These are phyloP conservation scores for Pulveroboletus sp. DNA, from an alignment of 1,284 basidiomycete species.

Conservation along the genomic window DNA sequence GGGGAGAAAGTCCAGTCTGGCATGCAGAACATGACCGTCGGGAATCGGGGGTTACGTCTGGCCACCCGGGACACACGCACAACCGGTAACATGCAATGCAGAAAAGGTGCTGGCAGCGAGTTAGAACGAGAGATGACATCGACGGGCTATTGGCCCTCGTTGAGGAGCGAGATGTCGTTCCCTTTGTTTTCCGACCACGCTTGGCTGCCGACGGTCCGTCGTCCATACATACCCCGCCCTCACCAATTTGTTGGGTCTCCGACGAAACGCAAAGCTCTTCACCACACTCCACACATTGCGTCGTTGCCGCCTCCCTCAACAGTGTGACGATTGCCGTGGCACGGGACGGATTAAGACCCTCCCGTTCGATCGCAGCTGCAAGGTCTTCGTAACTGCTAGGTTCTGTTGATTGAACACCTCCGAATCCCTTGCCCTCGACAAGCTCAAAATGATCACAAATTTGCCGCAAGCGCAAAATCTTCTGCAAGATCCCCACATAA, in stretches of 20 bases:
- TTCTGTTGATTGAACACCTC: slow-evolving; percentile 41
- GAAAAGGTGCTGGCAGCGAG: slow-evolving; percentile 92
- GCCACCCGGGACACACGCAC: slow-evolving; percentile 78
- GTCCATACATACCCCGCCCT: slow-evolving; percentile 50
- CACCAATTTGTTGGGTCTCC: slow-evolving; percentile 44
- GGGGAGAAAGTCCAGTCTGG: slow-evolving; percentile 57
- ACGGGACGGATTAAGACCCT: slow-evolving; percentile 78
- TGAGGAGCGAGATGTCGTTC: slow-evolving; percentile 55
- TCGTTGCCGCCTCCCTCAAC: slow-evolving; percentile 82
- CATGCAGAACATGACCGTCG: slow-evolving; percentile 75
- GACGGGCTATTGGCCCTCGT: slow-evolving; percentile 72
- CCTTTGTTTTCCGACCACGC: slow-evolving; percentile 64
- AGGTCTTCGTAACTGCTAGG: slow-evolving; percentile 71
- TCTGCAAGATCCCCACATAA: slow-evolving; percentile 96
- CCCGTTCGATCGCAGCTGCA: slow-evolving; percentile 68
- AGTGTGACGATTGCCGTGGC: slow-evolving; percentile 82
- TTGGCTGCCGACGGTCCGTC: slow-evolving; percentile 56
- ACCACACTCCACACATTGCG: slow-evolving; percentile 87
- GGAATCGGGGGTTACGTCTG: slow-evolving; percentile 59
- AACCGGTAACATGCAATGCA: slow-evolving; percentile 81
- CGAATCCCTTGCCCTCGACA: slow-evolving; percentile 74
- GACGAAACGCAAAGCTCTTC: slow-evolving; percentile 64
- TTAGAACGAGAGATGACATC: slow-evolving; percentile 66
- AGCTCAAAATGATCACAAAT: slow-evolving; percentile 97
- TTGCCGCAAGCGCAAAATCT: slow-evolving; percentile 91